Evolutionary conservation across 495 filamentous ascomycete genomes (phyloP).

Genomic region (Staphylotrichum longicolle): DNA sequence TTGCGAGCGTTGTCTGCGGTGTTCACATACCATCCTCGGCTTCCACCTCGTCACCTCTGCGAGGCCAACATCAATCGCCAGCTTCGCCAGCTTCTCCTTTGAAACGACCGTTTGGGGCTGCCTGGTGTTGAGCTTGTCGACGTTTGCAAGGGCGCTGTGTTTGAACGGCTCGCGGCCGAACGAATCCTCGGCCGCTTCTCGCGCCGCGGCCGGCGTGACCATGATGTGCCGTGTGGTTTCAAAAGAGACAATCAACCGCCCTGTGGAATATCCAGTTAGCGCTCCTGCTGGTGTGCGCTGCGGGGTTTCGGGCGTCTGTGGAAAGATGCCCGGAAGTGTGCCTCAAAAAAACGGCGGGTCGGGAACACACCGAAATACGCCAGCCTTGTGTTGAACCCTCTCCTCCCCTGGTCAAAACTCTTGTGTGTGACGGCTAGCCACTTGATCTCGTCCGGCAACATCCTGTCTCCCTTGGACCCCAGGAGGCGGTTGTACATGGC

Average conservation of each 20-base stretch:
- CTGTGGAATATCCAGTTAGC: slow-evolving; percentile 43
- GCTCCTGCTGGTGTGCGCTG: slow-evolving; percentile 54
- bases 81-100: slow-evolving; percentile 57
- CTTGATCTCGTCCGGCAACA: slow-evolving; percentile 87
- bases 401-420: slow-evolving; percentile 92
- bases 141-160: slow-evolving; percentile 68
- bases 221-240: slow-evolving; percentile 74
- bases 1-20: background rate
- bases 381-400: slow-evolving; percentile 91
- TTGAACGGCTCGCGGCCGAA: slow-evolving; percentile 64
- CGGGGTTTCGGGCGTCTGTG: slow-evolving; percentile 4
- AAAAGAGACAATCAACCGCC: slow-evolving; percentile 75
- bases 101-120: slow-evolving; percentile 56
- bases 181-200: slow-evolving; percentile 37
- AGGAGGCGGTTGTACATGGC: slow-evolving; percentile 69
- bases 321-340: no score
- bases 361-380: slow-evolving; percentile 73
- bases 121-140: slow-evolving; percentile 61
- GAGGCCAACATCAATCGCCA: slow-evolving; percentile 70
- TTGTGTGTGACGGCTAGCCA: slow-evolving; percentile 98
- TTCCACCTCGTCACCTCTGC: slow-evolving; percentile 79
- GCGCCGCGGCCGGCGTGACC: slow-evolving; percentile 34
- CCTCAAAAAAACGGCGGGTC: slow-evolving; percentile 45
- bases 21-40: slow-evolving; percentile 65
- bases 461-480: slow-evolving; percentile 62